Base-by-base conservation (phyloP, 2,329 filamentous ascomycete genomes). In the Beauveria scarabaeidicola region DNA sequence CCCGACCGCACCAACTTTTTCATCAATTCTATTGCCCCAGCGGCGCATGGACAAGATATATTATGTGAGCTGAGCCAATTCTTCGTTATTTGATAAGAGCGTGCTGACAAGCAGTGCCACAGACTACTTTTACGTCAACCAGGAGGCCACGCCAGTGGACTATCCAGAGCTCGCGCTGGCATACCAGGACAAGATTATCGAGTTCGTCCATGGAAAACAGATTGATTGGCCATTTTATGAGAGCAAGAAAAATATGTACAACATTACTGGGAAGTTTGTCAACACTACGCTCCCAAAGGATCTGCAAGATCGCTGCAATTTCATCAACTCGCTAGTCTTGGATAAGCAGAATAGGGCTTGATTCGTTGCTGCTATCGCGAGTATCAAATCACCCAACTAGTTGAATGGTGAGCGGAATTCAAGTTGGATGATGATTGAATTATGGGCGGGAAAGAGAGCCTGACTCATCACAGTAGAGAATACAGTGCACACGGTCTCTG, bases 21-120 rank as follows among this genome's bases (percentile, higher is more conserved):
- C 27, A 61, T 64, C 32, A 64, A 63, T 25, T 63, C 62, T 1
- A 60, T 52, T 21, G 52, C 61, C 11, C 61, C 61, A 9, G 62
- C 56, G 1, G 52, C 48, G 10, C 64, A 64, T 50, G 63, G 63
- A 2, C 55, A 63, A 25, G 64, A 65, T 19, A 10, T 65, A 4
- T 25, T 19, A 3, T 62, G 64, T 65, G 62, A 61, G 62, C 19
- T 65, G 62, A 61, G 62, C 19, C 25, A 17, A 32, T 8, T 8
- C 13, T 5, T 32, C 21, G 13, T 17, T 10, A 27, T 25, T 48
- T 11, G n/a, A 19, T 5, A 13, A 10, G 19, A 17, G 17, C 13
- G 9, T n/a, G 36, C 41, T 47, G 27, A 47, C 52, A n/a, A 3
- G 52, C 27, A n/a, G 25, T 36, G n/a, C n/a, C 32, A 11, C 46